Evolutionary conservation across 208 protist genomes (phyloP).

Genomic region (Giardia muris): DNA sequence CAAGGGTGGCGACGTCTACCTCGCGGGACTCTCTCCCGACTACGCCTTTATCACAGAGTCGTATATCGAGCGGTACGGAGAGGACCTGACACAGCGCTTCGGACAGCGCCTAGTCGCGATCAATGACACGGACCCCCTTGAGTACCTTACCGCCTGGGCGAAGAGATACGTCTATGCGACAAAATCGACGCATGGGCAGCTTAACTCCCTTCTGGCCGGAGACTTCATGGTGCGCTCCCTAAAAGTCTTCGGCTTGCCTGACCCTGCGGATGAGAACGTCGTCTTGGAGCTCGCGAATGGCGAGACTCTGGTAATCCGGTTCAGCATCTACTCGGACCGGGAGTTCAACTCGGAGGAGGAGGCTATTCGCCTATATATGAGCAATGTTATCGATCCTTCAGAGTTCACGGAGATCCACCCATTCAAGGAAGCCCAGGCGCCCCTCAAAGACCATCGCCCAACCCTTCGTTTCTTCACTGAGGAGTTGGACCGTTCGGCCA

Average conservation of each 20-base stretch:
- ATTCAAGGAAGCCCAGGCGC: neutral
- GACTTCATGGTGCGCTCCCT: neutral
- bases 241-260: neutral
- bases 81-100: neutral
- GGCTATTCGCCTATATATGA: neutral
- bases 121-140: neutral
- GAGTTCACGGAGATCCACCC: neutral
- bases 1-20: neutral
- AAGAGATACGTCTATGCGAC: constrained; percentile 10
- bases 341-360: neutral
- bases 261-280: neutral
- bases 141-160: neutral
- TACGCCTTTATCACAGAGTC: neutral
- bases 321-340: neutral
- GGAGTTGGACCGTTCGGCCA: neutral
- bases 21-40: no score
- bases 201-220: neutral
- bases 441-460: neutral
- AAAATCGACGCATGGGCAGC: neutral
- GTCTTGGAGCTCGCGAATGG: neutral
- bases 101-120: neutral
- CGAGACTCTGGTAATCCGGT: neutral
- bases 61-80: neutral
- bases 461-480: neutral
- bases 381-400: neutral